Conservation (phyloP, 2,329 filamentous ascomycete genomes). For the Fusarium sp. region DNA sequence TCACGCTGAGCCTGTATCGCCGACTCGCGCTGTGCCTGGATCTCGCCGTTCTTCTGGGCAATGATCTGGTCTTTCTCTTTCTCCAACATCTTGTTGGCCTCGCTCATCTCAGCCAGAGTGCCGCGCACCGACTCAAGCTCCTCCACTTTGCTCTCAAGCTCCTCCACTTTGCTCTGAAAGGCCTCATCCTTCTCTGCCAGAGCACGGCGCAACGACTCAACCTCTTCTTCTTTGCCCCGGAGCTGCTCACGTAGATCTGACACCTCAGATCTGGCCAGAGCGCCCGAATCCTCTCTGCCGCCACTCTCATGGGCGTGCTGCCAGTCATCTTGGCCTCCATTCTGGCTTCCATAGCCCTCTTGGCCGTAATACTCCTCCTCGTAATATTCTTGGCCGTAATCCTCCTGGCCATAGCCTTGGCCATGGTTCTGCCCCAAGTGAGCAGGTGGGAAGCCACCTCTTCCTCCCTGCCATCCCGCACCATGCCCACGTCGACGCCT, state of each 20-base stretch:
- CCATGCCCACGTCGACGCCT: not conserved
- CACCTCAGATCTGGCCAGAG: not conserved
- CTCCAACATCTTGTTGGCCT: too few species aligned
- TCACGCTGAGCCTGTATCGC: too few species aligned
- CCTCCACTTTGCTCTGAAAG: too few species aligned
- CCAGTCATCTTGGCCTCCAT: not conserved
- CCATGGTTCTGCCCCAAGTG: not conserved
- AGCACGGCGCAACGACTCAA: not conserved
- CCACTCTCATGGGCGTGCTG: not conserved
- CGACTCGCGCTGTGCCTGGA: not conserved
- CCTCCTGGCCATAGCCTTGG: not conserved
- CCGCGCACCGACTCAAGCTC: too few species aligned
- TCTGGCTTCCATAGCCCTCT: not conserved
- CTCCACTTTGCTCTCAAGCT: too few species aligned
- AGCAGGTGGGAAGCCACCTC: not conserved
- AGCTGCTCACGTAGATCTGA: not conserved
- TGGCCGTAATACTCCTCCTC: not conserved
- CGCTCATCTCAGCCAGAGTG: too few species aligned
- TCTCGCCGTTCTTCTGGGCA: not conserved
- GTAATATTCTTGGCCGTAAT: not conserved
- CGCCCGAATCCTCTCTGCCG: not conserved
- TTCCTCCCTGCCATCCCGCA: not conserved
- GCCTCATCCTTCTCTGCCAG: not conserved
- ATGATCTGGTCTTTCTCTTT: not conserved
- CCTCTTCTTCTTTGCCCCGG: not conserved